Conservation (phyloP, 805 yeast species). For the Torulaspora quercuum region DNA sequence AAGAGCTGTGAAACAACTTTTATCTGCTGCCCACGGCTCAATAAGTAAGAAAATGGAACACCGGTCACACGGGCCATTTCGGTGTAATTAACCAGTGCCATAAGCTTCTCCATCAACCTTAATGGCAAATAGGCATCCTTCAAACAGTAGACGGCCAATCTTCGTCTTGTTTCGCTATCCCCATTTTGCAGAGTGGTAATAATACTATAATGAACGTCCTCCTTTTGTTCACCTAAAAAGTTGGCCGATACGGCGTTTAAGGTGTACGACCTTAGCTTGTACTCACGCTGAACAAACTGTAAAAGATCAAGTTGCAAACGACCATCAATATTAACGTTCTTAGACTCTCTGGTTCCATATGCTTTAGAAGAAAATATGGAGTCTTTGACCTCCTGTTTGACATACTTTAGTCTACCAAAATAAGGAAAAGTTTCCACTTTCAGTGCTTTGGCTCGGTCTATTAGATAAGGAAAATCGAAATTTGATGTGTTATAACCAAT, state of each 20-base stretch:
- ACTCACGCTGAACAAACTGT: conserved; percentile 91
- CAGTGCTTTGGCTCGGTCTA: conserved; percentile 81
- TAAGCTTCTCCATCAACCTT: conserved; percentile 81
- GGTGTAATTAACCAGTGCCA: conserved; percentile 95
- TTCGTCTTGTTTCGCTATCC: conserved; percentile 82
- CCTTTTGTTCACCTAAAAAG: conserved; percentile 92
- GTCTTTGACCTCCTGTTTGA: conserved; percentile 75
- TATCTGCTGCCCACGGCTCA: conserved; percentile 94
- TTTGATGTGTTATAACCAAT: conserved; percentile 95
- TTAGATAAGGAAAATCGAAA: conserved; percentile 89
- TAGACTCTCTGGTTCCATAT: conserved; percentile 92
- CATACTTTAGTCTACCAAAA: conserved; percentile 70
- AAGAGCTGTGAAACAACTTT: conserved; percentile 94
- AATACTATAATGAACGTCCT: conserved; percentile 96
- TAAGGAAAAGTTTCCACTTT: conserved; percentile 67
- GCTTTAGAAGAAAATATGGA: conserved; percentile 90
- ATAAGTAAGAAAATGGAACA: conserved; percentile 86
- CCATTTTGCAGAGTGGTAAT: conserved; percentile 95
- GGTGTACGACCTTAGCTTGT: conserved; percentile 90
- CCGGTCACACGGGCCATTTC: conserved; percentile 99
- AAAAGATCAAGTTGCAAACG: conserved; percentile 90
- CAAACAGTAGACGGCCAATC: conserved; percentile 94
- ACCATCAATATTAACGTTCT: conserved; percentile 89
- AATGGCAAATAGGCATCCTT: conserved; percentile 94
- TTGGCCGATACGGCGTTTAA: conserved; percentile 93